These are phyloP conservation scores for Candida loeiensis DNA, from an alignment of 805 yeast species.

Conservation along the genomic window DNA sequence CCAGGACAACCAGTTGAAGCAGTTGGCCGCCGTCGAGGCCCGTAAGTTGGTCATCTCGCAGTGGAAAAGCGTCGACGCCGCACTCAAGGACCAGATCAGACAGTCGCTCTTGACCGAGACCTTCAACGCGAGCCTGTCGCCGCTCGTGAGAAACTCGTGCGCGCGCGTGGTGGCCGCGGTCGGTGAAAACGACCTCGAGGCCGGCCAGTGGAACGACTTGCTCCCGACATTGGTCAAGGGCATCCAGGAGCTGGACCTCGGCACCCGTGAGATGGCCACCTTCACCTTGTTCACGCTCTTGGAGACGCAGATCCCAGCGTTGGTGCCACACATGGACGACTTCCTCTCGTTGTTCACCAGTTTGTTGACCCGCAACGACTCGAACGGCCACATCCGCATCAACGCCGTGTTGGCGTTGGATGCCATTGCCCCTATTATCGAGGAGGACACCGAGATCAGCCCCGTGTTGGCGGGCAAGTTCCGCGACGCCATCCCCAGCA, in stretches of 20 bases:
- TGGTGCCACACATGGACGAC: conserved; percentile 57
- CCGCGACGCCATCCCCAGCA: conserved; percentile 66
- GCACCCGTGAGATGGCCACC: conserved; percentile 76
- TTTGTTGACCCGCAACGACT: conserved; percentile 56
- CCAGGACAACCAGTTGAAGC: conserved; percentile 69
- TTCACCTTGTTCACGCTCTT: conserved; percentile 74
- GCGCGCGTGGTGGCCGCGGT: conserved; percentile 89
- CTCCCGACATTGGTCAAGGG: conserved; percentile 68
- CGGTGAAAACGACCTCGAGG: conserved; percentile 67
- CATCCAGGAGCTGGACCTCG: conserved; percentile 42
- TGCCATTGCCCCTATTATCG: conserved; percentile 62
- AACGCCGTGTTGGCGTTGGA: conserved; percentile 80
- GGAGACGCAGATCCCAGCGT: conserved; percentile 62
- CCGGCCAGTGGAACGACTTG: conserved; percentile 69
- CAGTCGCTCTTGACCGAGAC: conserved; percentile 65
- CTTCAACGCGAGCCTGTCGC: conserved; percentile 55
- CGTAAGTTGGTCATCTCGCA: conserved; percentile 72
- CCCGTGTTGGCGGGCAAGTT: conserved; percentile 49
- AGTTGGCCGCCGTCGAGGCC: conserved; percentile 94
- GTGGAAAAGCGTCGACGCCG: conserved; percentile 58
- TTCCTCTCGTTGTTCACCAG: conserved; percentile 67
- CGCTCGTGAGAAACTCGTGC: conserved; percentile 76
- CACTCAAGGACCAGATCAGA: conserved; percentile 59
- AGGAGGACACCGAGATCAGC: conserved; percentile 50
- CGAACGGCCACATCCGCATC: conserved; percentile 70